phyloP scores from a whole-genome alignment of 352 stramenopile species.

The Pythium periplocum region DNA sequence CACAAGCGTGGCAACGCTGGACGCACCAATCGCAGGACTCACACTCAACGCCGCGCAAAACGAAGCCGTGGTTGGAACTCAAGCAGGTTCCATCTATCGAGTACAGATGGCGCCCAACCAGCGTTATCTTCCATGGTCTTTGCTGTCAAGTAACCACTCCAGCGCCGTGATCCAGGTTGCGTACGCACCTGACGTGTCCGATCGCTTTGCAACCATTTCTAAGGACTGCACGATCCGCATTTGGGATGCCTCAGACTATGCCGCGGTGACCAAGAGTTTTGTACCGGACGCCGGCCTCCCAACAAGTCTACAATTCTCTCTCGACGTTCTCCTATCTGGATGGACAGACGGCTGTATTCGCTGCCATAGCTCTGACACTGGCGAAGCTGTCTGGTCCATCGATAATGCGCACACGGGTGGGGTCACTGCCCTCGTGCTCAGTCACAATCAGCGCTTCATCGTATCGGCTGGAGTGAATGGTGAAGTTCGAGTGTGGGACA shows the following conservation, averaged over 20 bases:
- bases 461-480: slow-evolving; percentile 76
- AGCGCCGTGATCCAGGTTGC: slow-evolving; percentile 68
- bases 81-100: slow-evolving; percentile 71
- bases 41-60: slow-evolving; percentile 52
- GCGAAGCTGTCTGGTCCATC: slow-evolving; percentile 84
- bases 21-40: slow-evolving; percentile 57
- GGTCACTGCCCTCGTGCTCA: slow-evolving; percentile 86
- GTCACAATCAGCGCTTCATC: slow-evolving; percentile 88
- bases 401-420: slow-evolving; percentile 87
- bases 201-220: slow-evolving; percentile 88
- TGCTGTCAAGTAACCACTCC: slow-evolving; percentile 84
- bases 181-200: slow-evolving; percentile 73
- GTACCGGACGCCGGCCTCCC: slow-evolving; percentile 60
- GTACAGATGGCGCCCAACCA: slow-evolving; percentile 29
- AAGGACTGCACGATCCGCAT: slow-evolving; percentile 85
- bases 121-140: slow-evolving; percentile 14
- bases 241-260: slow-evolving; percentile 90
- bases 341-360: slow-evolving; percentile 89
- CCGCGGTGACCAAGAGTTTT: slow-evolving; percentile 38
- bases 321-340: slow-evolving; percentile 85
- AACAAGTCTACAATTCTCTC: slow-evolving; percentile 77
- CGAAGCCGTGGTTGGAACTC: slow-evolving; percentile 69
- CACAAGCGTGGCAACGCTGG: slow-evolving; percentile 56
- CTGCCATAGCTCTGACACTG: slow-evolving; percentile 82
- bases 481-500: slow-evolving; percentile 92